A percentile compares a stretch with the other conserved stretches of the same genome.
Conservation (phyloP, 2,329 filamentous ascomycete species). For the Emydomyces testavorans region DNA sequence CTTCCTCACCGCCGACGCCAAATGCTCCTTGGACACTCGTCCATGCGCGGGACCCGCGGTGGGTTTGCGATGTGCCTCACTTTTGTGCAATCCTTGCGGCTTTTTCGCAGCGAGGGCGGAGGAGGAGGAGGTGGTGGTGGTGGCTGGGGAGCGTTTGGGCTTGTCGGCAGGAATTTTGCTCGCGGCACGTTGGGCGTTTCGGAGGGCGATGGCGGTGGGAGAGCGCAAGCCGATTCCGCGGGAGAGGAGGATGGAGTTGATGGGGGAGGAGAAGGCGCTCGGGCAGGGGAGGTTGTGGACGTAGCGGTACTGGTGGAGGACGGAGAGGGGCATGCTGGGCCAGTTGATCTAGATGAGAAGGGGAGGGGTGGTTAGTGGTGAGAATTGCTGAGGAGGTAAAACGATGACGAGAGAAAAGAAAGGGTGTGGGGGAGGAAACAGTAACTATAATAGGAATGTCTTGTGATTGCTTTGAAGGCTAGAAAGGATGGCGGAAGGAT, state of each 20-base stretch:
- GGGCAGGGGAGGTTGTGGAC: constrained; percentile 37
- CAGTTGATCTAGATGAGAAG: constrained; percentile 33
- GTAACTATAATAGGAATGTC: constrained; percentile 5
- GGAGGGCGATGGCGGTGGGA: constrained; percentile 35
- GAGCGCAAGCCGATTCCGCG: constrained; percentile 36
- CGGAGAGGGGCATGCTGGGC: constrained; percentile 33
- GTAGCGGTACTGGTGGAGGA: constrained; percentile 40
- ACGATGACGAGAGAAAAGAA: constrained; percentile 1
- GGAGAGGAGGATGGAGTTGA: constrained; percentile 39
- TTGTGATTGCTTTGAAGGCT: background rate
- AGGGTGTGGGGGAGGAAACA: background rate
- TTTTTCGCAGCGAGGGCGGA: constrained; percentile 3
- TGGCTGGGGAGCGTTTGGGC: background rate
- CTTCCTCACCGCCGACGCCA: constrained; percentile 36
- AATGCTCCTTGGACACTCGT: constrained; percentile 33
- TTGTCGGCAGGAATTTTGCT: constrained; percentile 9
- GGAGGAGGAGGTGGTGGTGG: background rate
- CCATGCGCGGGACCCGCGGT: constrained; percentile 21
- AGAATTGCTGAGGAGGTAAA: no score
- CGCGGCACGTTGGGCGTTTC: constrained; percentile 20
- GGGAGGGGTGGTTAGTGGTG: no score
- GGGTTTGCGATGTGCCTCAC: background rate
- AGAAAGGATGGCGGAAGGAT: background rate
- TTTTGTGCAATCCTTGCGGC: background rate
- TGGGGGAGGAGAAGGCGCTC: constrained; percentile 34